Base-by-base conservation (phyloP, 2,329 filamentous ascomycete genomes). In the Cladosporium cucumerinum region DNA sequence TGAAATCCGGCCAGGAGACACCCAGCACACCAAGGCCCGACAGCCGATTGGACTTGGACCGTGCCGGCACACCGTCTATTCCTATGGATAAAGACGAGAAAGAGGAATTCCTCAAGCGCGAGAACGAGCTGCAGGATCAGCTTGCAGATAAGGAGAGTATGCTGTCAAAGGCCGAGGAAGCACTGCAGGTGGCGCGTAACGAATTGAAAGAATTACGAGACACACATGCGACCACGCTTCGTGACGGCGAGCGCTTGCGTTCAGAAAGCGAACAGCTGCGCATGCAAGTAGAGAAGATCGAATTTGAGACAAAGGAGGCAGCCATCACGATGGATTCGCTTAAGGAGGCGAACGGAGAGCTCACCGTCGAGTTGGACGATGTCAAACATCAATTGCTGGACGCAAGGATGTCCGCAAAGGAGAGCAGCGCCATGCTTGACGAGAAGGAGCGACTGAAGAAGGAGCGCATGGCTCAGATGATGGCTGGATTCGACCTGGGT, bases 401-500 rank as follows among this genome's bases (percentile, higher is more conserved):
- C 77, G 93, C 95, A 55, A 94, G 94, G 82, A 97, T 98, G 91
- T 95, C 88, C 71, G 93, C 94, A 65, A 96, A 95, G 81, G 95
- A 98, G 80, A 94, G 91, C 1, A 93, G 87, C 52, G 93, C 93
- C 10, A 89, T 92, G 18, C 82, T 96, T 23, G 94, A 98, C 72
- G 95, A 98, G 80, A 99, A 99, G 84, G 96, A 98, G 80, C 94
- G 93, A 84, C 93, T 93, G 82, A 99, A 99, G 85, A 92, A 93
- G 0, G 95, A 99, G 81, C 95, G 96, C 80, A 99, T 99, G 95
- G 95, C 95, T 51, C 91, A 97, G 85, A 99, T 99, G 95, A 97
- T 99, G 94, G 95, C 95, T 66, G 93, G 94, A 3, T 98, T 99
- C 73, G 94, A 99, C 74, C 86, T 99, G 36, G 94, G 93, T 52